Evolutionary conservation across 345 rosid genomes (phyloP).

Genomic region (Abelmoschus esculentus): DNA sequence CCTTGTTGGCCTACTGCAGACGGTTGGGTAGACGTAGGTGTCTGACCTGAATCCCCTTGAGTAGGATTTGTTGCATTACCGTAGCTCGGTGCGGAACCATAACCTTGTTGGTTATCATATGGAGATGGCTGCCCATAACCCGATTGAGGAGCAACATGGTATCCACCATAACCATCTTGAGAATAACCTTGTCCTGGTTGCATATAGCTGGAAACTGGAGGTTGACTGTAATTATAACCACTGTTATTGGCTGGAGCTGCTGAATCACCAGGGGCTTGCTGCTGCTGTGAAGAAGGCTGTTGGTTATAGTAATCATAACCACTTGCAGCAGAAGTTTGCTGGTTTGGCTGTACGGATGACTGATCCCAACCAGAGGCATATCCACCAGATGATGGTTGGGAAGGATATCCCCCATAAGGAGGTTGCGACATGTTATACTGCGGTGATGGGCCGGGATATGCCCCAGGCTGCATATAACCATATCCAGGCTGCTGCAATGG

Average conservation of each 20-base stretch:
- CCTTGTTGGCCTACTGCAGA: slow-evolving; percentile 55
- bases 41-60: slow-evolving; percentile 66
- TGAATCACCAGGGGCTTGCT: slow-evolving; percentile 52
- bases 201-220: slow-evolving; percentile 57
- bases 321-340: slow-evolving; percentile 50
- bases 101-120: slow-evolving; percentile 77
- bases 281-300: slow-evolving; percentile 60
- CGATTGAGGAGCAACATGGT: slow-evolving; percentile 43
- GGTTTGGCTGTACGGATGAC: slow-evolving; percentile 57
- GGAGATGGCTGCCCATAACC: slow-evolving; percentile 71
- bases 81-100: slow-evolving; percentile 42
- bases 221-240: slow-evolving; percentile 69
- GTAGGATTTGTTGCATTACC: slow-evolving; percentile 45
- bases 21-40: slow-evolving; percentile 43
- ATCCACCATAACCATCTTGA: slow-evolving; percentile 83
- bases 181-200: slow-evolving; percentile 76
- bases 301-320: slow-evolving; percentile 90
- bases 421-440: slow-evolving; percentile 74
- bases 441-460: slow-evolving; percentile 64
- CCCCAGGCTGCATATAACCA: slow-evolving; percentile 85
- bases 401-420: slow-evolving; percentile 69
- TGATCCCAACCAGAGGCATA: slow-evolving; percentile 79
- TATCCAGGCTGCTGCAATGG: slow-evolving; percentile 76
- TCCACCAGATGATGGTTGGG: slow-evolving; percentile 67
- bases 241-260: slow-evolving; percentile 49